phyloP scores from a whole-genome alignment of 2,329 filamentous ascomycete species.

The Fusarium citri region DNA sequence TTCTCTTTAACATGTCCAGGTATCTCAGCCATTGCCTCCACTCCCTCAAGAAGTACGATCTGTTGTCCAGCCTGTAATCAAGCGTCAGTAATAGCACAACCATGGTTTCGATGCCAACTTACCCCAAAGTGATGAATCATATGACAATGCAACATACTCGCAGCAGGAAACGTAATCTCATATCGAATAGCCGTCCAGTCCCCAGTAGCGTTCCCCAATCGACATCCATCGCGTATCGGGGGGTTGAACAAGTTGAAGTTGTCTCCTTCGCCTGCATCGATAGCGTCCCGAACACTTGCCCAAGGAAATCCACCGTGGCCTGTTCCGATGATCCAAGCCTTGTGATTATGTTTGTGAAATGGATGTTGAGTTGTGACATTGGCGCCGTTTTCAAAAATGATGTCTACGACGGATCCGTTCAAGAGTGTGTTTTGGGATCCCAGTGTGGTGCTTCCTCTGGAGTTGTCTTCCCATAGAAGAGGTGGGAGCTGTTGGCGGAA shows the following conservation, averaged over 20 bases:
- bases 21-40: not conserved
- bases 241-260: not conserved
- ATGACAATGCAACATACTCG: not conserved
- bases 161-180: not conserved
- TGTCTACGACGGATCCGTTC: not conserved
- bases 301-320: not conserved
- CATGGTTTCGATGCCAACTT: fast-evolving
- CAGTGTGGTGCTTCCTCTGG: not conserved
- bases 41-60: not conserved
- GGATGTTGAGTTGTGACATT: not conserved
- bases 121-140: slow-evolving; percentile 1
- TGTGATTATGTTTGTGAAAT: not conserved
- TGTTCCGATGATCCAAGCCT: not conserved
- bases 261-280: not conserved
- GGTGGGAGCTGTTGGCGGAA: not conserved
- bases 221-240: not conserved
- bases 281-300: not conserved
- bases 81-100: not conserved
- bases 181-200: not conserved
- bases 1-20: not conserved
- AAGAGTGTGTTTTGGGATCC: not conserved
- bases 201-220: not conserved
- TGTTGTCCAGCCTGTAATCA: not conserved
- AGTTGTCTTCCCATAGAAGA: not conserved
- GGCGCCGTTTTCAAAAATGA: not conserved